These are phyloP conservation scores for Triticum dicoccoides DNA, from an alignment of 176 grass and related monocot species.

Conservation along the genomic window DNA sequence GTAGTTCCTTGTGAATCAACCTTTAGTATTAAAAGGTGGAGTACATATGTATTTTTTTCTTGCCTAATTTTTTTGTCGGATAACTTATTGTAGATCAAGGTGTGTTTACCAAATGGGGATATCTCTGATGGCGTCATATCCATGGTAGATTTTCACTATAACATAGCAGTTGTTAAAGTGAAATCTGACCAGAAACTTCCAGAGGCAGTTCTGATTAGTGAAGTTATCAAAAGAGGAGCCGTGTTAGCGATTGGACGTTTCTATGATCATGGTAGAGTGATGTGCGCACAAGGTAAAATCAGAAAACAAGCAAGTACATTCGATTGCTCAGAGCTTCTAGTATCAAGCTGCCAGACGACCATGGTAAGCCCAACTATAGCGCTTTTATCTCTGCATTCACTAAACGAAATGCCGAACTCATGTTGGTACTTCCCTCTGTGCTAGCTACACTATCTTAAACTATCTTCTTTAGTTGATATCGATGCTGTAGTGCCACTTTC, in stretches of 20 bases:
- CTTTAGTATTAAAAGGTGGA: background rate
- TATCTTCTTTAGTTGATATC: too few relatives aligned
- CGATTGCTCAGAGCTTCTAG: background rate
- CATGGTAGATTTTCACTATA: slow-evolving; percentile 8
- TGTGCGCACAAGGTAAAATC: background rate
- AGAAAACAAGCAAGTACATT: background rate
- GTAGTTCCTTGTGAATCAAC: background rate
- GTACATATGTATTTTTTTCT: background rate
- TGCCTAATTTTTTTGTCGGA: background rate
- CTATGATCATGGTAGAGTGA: background rate
- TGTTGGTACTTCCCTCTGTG: too few relatives aligned
- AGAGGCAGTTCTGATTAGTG: background rate
- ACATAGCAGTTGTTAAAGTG: background rate
- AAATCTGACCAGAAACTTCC: background rate
- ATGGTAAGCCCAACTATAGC: background rate
- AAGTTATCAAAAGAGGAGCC: background rate
- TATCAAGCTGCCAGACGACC: slow-evolving; percentile 5
- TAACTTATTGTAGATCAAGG: background rate
- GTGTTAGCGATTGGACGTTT: slow-evolving; percentile 5
- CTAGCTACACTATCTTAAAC: too few relatives aligned
- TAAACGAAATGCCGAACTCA: too few relatives aligned
- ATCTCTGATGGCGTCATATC: background rate
- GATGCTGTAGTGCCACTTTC: too few relatives aligned
- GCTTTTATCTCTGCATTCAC: too few relatives aligned
- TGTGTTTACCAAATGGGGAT: background rate